Percentiles rank a stretch among this genome's conserved stretches.
These are phyloP conservation scores for Debaryomyces psychrophilus DNA, from an alignment of 1,139 yeast genomes.

Conservation along the genomic window DNA sequence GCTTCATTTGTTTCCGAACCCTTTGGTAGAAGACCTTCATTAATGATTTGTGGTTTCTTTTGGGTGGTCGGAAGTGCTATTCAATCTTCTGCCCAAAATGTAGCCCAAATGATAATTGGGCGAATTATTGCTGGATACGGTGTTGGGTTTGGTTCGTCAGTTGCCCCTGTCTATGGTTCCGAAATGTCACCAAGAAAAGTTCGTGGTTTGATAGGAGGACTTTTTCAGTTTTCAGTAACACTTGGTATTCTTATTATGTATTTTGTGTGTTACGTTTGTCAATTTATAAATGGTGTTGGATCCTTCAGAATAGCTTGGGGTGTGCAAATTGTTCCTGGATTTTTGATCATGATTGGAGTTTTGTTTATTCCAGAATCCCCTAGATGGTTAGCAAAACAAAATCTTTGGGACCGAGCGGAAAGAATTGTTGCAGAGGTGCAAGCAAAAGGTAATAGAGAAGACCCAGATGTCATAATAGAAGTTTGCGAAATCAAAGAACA, in stretches of 20 bases:
- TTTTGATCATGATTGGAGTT: constrained; percentile 44
- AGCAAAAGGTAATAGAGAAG: constrained; percentile 33
- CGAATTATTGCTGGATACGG: constrained; percentile 59
- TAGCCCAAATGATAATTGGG: constrained; percentile 47
- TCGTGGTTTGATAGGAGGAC: constrained; percentile 54
- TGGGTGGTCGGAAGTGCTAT: constrained; percentile 40
- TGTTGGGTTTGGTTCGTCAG: constrained; percentile 61
- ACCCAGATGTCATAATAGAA: constrained; percentile 36
- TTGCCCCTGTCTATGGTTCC: constrained; percentile 60
- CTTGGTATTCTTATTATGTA: constrained; percentile 45
- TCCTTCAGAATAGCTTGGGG: constrained; percentile 59
- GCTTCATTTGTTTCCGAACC: constrained; percentile 39
- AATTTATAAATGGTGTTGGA: constrained; percentile 37
- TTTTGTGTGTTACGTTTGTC: constrained; percentile 41
- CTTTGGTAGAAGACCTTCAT: constrained; percentile 37
- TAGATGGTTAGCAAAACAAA: constrained; percentile 42
- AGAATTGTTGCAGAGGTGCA: constrained; percentile 32
- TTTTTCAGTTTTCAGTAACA: constrained; percentile 47
- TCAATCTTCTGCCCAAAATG: constrained; percentile 33
- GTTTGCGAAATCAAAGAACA: constrained; percentile 38
- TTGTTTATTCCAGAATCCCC: constrained; percentile 43
- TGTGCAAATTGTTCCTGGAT: constrained; percentile 56
- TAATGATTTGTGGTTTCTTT: constrained; percentile 30
- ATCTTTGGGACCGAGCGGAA: constrained; percentile 39
- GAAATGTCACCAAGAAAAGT: constrained; percentile 55